Percentiles rank a stretch among this genome's conserved stretches.
These are phyloP conservation scores for Wickerhamiella sorbophila DNA, from an alignment of 805 yeast species.

Conservation along the genomic window DNA sequence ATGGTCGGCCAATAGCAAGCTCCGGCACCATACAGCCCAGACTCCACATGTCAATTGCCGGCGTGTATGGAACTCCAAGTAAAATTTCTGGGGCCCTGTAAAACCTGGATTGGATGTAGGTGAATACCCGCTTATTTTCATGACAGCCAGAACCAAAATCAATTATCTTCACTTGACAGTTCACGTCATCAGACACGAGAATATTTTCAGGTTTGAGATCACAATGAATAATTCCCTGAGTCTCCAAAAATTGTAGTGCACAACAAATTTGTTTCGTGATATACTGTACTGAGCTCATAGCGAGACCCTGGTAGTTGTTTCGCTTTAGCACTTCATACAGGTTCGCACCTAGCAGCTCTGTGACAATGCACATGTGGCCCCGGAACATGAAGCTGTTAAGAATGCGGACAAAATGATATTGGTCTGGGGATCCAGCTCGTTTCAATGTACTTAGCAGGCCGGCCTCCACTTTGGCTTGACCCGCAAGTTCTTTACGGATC, in stretches of 20 bases:
- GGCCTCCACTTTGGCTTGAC: constrained; percentile 69
- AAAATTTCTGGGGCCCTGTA: constrained; percentile 94
- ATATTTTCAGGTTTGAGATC: constrained; percentile 81
- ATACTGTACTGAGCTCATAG: constrained; percentile 22
- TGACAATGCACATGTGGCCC: constrained; percentile 68
- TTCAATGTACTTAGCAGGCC: constrained; percentile 43
- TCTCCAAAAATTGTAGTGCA: constrained; percentile 49
- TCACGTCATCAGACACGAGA: constrained; percentile 36
- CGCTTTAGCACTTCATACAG: constrained; percentile 39
- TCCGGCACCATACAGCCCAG: constrained; percentile 94
- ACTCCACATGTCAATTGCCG: constrained; percentile 96
- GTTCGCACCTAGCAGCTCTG: constrained; percentile 57
- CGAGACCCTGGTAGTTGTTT: constrained; percentile 26
- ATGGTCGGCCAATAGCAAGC: constrained; percentile 78
- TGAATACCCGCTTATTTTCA: constrained; percentile 68
- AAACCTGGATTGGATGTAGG: constrained; percentile 91
- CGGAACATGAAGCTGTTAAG: constrained; percentile 62
- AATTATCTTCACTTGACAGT: constrained; percentile 47
- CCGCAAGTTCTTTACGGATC: constrained; percentile 55
- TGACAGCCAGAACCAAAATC: constrained; percentile 55
- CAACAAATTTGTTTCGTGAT: constrained; percentile 42
- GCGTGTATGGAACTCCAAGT: constrained; percentile 76
- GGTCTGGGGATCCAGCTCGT: constrained; percentile 23
- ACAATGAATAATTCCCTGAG: constrained; percentile 52
- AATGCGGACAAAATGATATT: constrained; percentile 36